A percentile compares a stretch with the other conserved stretches of the same genome.
Evolutionary conservation across 495 filamentous ascomycete genomes (phyloP).

Genomic region (Podospora australis): DNA sequence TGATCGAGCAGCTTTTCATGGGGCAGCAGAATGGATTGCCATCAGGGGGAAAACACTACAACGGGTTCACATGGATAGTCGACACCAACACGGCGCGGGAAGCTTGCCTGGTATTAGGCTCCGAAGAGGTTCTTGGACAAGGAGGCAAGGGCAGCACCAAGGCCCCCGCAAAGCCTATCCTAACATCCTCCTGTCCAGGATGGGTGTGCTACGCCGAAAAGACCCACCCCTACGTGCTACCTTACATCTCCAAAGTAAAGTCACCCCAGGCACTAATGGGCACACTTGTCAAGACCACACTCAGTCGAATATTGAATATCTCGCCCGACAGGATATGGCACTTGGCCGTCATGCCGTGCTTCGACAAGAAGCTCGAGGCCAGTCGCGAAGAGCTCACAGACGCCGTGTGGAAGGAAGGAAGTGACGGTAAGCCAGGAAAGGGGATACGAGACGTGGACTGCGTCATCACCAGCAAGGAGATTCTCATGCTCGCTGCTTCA

Average conservation of each 20-base stretch:
- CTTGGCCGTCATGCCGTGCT: constrained; percentile 93
- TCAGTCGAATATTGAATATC: constrained; percentile 64
- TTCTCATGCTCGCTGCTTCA: constrained; percentile 78
- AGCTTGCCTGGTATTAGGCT: constrained; percentile 67
- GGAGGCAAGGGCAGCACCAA: not conserved
- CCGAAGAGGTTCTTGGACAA: constrained; percentile 60
- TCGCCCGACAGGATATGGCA: constrained; percentile 84
- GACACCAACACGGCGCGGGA: constrained; percentile 79
- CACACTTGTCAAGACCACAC: constrained; percentile 76
- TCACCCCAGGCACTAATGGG: constrained; percentile 90
- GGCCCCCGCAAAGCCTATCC: constrained; percentile 55
- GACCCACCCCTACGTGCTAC: constrained; percentile 86
- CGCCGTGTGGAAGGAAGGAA: constrained; percentile 52
- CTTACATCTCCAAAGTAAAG: constrained; percentile 85
- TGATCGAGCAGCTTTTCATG: constrained; percentile 75
- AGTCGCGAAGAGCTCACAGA: constrained; percentile 89
- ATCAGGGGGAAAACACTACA: constrained; percentile 60
- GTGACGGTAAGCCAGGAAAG: constrained; percentile 34
- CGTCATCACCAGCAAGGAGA: constrained; percentile 90
- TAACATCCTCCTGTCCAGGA: constrained; percentile 88
- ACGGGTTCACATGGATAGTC: constrained; percentile 77
- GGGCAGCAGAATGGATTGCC: constrained; percentile 61
- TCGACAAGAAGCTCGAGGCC: constrained; percentile 97
- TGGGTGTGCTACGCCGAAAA: constrained; percentile 99
- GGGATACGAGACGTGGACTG: constrained; percentile 88